Base-by-base conservation (phyloP, 2,329 filamentous ascomycete species). In the Arachnopeziza araneosa region DNA sequence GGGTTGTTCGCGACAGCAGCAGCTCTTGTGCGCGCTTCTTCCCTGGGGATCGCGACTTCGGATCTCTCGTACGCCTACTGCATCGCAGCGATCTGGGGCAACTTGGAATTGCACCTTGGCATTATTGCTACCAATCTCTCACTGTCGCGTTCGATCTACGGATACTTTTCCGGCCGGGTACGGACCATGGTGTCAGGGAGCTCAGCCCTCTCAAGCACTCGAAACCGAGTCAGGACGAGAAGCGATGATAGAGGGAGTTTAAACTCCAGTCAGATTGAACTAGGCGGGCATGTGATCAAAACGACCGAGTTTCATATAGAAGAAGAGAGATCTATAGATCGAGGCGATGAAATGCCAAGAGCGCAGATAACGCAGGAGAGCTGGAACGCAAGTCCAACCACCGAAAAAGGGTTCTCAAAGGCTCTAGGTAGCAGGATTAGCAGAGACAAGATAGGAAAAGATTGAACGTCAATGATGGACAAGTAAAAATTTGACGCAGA, bases 31-130 rank as follows among this genome's bases (percentile, higher is more conserved):
- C 56, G 61, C 21, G 62, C 59, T 17, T 50, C 59, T 6, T 61
- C 62, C 7, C 52, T 63, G n/a, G 59, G 59, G 24, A 53, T 49
- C 14, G 26, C 21, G 9, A 56, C 50, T 24, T 54, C 57, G 10
- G 62, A 63, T 55, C 50, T 63, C 9, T 59, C 59, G 21, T 61
- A 57, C 50, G 52, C 49, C 19, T 62, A 62, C 24, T 62, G 57
- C 24, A 58, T 62, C 22, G 60, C 57, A 12, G 56, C 53, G 48
- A 58, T 60, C 22, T 56, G 53, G 58, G 32, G 48, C 0, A 56
- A 60, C 49, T 30, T 53, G 26, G 53, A 63, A 32, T 30, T 63
- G 8, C 48, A 56, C 22, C 22, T 63, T 7, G 61, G 58, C 12
- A 63, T 63, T 19, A 60, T 63, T 17, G 58, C 55, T 10, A 51